Percentiles rank a stretch among this genome's conserved stretches.
Evolutionary conservation across 345 rosid species (phyloP).

Genomic region (Bruguiera sexangula): DNA sequence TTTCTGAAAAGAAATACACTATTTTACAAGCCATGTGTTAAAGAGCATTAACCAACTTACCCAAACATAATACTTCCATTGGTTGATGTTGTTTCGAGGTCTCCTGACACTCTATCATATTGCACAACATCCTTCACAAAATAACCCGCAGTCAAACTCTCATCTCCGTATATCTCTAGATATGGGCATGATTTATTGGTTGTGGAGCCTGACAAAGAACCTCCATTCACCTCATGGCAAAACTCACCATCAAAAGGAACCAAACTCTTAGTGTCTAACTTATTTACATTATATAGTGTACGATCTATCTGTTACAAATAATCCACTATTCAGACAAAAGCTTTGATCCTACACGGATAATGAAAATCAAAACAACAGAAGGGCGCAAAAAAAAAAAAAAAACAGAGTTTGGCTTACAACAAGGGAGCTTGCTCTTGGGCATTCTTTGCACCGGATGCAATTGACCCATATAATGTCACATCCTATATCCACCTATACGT

Average conservation of each 20-base stretch:
- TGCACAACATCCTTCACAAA: constrained; percentile 82
- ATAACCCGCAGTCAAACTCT: constrained; percentile 87
- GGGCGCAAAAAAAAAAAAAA: too few species aligned
- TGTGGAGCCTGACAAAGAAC: constrained; percentile 63
- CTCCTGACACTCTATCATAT: constrained; percentile 86
- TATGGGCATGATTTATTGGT: constrained; percentile 78
- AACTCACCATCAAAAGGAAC: constrained; percentile 70
- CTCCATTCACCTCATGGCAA: too few species aligned
- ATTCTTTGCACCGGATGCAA: too few species aligned
- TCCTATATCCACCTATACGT: too few species aligned
- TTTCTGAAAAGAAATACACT: too few species aligned
- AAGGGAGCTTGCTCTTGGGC: too few species aligned
- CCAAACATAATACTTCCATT: constrained; percentile 93
- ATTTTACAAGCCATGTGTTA: neutral
- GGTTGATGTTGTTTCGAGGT: constrained; percentile 67
- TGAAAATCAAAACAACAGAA: too few species aligned
- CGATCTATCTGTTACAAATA: constrained; percentile 57
- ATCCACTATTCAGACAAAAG: too few species aligned
- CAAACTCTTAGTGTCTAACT: constrained; percentile 52
- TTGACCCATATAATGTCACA: too few species aligned
- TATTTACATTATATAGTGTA: constrained; percentile 62
- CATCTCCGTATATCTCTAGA: constrained; percentile 92
- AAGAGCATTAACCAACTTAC: constrained; percentile 34
- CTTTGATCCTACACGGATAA: too few species aligned
- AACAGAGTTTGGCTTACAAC: too few species aligned